phyloP scores from a whole-genome alignment of 345 rosid species.

The Heritiera littoralis region DNA sequence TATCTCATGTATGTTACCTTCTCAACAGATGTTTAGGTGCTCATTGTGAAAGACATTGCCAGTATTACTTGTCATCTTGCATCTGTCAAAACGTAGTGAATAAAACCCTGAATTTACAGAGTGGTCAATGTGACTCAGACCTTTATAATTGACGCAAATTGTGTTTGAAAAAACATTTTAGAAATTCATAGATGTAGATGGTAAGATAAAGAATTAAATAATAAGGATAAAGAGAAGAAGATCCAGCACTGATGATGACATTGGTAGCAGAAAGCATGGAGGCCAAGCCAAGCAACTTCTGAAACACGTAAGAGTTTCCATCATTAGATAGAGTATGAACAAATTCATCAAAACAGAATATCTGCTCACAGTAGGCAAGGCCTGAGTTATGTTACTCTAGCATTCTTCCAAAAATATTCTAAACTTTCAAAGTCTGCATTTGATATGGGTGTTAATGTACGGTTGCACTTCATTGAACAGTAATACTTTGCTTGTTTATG shows the following conservation, averaged over 20 bases:
- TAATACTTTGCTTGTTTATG: not conserved
- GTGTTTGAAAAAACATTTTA: not conserved
- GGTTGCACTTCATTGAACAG: not conserved
- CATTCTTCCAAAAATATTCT: not conserved
- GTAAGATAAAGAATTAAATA: not conserved
- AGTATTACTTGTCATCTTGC: not conserved
- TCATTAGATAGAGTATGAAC: not conserved
- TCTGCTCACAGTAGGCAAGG: not conserved
- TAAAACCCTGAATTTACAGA: not conserved
- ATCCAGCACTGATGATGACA: not conserved
- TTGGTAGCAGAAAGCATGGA: not conserved
- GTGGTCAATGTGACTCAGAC: not conserved
- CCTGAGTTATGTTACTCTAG: not conserved
- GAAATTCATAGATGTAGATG: not conserved
- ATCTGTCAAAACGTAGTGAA: not conserved
- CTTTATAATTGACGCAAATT: not conserved
- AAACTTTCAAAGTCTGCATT: not conserved
- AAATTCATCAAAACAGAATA: not conserved
- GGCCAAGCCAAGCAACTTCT: not conserved
- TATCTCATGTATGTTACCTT: constrained; percentile 20
- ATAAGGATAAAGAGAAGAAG: not conserved
- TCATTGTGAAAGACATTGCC: constrained; percentile 4
- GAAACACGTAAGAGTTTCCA: not conserved
- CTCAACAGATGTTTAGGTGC: constrained; percentile 26
- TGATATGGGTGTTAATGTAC: not conserved